Evolutionary conservation across 768 basidiomycete species (phyloP), one percentile per base, ranked within the genome.

Genomic region (Podaxis rugospora): DNA sequence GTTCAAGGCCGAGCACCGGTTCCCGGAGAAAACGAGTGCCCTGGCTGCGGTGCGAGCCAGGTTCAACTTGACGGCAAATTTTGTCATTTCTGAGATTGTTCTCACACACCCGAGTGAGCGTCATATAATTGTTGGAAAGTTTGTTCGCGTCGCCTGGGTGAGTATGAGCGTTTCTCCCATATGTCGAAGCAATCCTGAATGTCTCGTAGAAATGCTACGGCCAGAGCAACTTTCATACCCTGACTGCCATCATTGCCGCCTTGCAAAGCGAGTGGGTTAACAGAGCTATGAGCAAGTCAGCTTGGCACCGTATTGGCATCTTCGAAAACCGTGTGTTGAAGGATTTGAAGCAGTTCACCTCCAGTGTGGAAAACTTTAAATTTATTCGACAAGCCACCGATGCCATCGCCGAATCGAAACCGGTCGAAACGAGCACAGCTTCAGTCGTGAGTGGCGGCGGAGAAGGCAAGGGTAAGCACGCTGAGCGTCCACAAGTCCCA

Each of bases 61-160:
- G 23, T 95, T 94, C 75, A 93, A 94, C 68, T 74, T 95, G 49
- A 84, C 93, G 73, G 85, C 87, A 1, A 87, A 88, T 66, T 97
- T 94, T 66, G 83, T 88, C 5, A 76, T 84, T 21, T 87, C 90
- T 2, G 95, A 97, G 75, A 82, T 96, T 55, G 82, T 93, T 23
- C 74, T 93, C 59, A 89, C 93, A 1, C 80, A 81, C 7, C 87
- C 86, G 4, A 72, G 72, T 56, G 86, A 92, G 56, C 81, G 94
- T 18, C 80, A 79, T 37, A 63, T 79, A 51, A 74, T 97, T 18
- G 83, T 92, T 52, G 77, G 76, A 61, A 95, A 93, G 74, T 89
- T 96, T 70, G 86, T 95, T 63, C 86, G 92, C 44, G 76, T 96
- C 59, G 94, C 94, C 40, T 93, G 86, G 80, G 93, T 93, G 65